Base-by-base conservation (phyloP, 139 green algal species). In the Trebouxia sp. region DNA sequence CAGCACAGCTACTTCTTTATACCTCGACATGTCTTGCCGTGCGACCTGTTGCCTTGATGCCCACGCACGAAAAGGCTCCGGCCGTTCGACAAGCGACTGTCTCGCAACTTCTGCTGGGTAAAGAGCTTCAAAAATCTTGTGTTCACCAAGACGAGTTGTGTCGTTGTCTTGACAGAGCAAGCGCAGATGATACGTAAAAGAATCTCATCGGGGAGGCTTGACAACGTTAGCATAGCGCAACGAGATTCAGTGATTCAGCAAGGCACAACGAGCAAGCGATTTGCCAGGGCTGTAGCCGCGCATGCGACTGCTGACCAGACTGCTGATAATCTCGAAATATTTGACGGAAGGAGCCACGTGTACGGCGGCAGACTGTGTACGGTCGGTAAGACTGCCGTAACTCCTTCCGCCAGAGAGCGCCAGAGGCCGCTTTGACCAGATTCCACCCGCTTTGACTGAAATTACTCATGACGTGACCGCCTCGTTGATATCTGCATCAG, bases 1-100 rank as follows among this genome's bases (percentile, higher is more conserved):
- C 1, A 3, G 3, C 47, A 6, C 1, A 67, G 8, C 26, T 39
- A 26, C n/a, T 39, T 9, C 10, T 41, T 0, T 67, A 1, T 39
- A 67, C 56, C 56, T 41, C 3, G 56, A 67, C 56, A 67, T 67
- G 7, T 38, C n/a, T 67, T 41, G 56, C 56, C 1, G 1, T 41
- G 56, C 56, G 56, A n/a, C 28, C n/a, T 67, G 28, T 1, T 67
- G 10, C 56, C 7, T n/a, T 67, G 37, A n/a, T 67, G 55, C 37
- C 55, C 55, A 67, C 55, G n/a, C 55, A 67, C 22, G n/a, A 11
- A 67, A n/a, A 67, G 55, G n/a, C 55, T 41, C 55, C 37, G 55
- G 26, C 55, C 55, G 55, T 67, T 14, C n/a, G n/a, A 2, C 1
- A 28, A 42, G 56, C 4, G 1, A 53, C 56, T 67, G 56, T 67